Evolutionary conservation across 345 rosid species (phyloP).

Genomic region (Dipteronia sinensis): DNA sequence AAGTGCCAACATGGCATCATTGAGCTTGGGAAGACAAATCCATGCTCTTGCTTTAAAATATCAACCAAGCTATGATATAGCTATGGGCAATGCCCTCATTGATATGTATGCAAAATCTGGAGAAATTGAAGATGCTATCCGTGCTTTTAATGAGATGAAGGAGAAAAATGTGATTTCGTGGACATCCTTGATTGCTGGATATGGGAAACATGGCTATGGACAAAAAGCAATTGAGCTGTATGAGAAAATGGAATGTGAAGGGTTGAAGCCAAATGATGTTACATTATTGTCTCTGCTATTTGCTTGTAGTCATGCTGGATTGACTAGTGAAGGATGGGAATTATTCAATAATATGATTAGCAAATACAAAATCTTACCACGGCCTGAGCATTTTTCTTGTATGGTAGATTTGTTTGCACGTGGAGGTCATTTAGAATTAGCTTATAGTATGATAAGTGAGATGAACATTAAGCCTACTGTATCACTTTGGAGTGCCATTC

Average conservation of each 20-base stretch:
- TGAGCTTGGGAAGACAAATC: conserved; percentile 64
- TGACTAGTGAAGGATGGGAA: conserved; percentile 55
- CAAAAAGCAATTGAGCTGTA: conserved; percentile 56
- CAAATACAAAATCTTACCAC: conserved; percentile 48
- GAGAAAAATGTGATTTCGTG: conserved; percentile 67
- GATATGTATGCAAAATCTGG: conserved; percentile 86
- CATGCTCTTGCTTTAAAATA: conserved; percentile 58
- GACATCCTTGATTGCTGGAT: conserved; percentile 73
- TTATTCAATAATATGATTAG: conserved; percentile 55
- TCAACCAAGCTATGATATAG: conserved; percentile 46
- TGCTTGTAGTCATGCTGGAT: conserved; percentile 74
- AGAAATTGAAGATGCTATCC: conserved; percentile 55
- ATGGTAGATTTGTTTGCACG: conserved; percentile 73
- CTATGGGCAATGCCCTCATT: conserved; percentile 63
- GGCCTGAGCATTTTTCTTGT: conserved; percentile 67
- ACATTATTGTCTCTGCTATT: conserved; percentile 68
- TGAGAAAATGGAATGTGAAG: conserved; percentile 53
- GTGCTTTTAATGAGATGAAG: conserved; percentile 50
- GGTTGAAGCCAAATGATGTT: conserved; percentile 59
- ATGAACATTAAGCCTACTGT: conserved; percentile 44
- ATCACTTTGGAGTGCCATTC: conserved; percentile 69
- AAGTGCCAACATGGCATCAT: conserved; percentile 52
- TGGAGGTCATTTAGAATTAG: conserved; percentile 58
- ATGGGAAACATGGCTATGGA: conserved; percentile 63
- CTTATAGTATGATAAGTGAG: conserved; percentile 44